These are phyloP conservation scores for Salinomyces thailandicus DNA, from an alignment of 2,329 filamentous ascomycete species.

Conservation along the genomic window DNA sequence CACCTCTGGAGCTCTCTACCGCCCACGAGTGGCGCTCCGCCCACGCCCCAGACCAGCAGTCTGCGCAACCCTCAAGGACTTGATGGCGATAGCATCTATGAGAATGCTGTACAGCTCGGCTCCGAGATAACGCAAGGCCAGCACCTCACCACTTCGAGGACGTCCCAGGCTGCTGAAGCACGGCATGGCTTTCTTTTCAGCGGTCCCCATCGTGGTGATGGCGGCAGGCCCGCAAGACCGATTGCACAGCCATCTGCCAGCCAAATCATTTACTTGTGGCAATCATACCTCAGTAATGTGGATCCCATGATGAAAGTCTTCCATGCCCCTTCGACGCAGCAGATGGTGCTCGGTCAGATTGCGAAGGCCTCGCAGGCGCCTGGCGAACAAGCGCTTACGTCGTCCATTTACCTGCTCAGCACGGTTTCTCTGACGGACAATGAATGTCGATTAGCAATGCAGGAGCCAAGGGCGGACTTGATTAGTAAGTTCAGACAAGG, in stretches of 20 bases:
- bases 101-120: slow-evolving; percentile 2
- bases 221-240: neutral
- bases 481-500: slow-evolving; percentile 16
- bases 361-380: slow-evolving; percentile 46
- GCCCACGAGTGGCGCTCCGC: neutral
- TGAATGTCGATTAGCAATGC: slow-evolving; percentile 15
- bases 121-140: neutral
- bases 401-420: slow-evolving; percentile 26
- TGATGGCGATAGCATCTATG: slow-evolving; percentile 5
- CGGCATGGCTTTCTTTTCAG: slow-evolving; percentile 15
- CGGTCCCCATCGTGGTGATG: neutral
- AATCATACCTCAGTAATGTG: slow-evolving; percentile 61
- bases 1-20: slow-evolving; percentile 16
- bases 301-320: slow-evolving; percentile 64
- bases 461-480: slow-evolving; percentile 14
- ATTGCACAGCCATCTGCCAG: slow-evolving; percentile 13
- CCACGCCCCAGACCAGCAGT: neutral
- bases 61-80: neutral
- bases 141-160: too few relatives aligned
- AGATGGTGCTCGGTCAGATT: slow-evolving; percentile 52
- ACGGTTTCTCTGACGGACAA: slow-evolving; percentile 23
- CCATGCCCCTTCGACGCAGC: slow-evolving; percentile 60
- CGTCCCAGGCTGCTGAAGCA: slow-evolving; percentile 1
- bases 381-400: slow-evolving; percentile 24
- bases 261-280: slow-evolving; percentile 59